Conservation (phyloP, 1,284 basidiomycete genomes). For the Cerioporus squamosus region DNA sequence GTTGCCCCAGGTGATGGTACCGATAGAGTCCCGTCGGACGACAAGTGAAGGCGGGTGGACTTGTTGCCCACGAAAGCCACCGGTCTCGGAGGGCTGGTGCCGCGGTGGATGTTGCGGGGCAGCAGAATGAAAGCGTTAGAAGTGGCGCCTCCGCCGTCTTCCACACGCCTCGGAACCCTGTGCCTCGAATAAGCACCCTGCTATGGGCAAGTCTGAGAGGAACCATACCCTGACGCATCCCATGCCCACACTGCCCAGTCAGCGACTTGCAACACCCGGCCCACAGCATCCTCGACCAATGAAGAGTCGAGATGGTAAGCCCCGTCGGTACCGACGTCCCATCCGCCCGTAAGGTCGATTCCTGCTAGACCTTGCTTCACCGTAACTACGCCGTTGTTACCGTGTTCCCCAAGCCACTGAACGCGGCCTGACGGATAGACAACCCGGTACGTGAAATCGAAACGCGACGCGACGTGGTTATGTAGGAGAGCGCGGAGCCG, state of each 20-base stretch:
- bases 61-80: slow-evolving; percentile 14
- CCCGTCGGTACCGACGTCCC: slow-evolving; percentile 21
- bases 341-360: slow-evolving; percentile 22
- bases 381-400: slow-evolving; percentile 29
- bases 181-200: too few species aligned
- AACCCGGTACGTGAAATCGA: slow-evolving; percentile 37
- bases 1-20: slow-evolving; percentile 6
- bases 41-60: slow-evolving; percentile 17
- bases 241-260: slow-evolving; percentile 32
- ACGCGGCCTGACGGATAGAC: slow-evolving; percentile 33
- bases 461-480: slow-evolving; percentile 20
- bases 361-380: slow-evolving; percentile 28
- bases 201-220: too few species aligned
- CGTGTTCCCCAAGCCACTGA: slow-evolving; percentile 34
- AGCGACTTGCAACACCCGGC: slow-evolving; percentile 18
- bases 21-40: slow-evolving; percentile 15
- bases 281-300: slow-evolving; percentile 16
- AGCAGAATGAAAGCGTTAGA: too few species aligned
- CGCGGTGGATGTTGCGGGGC: too few species aligned
- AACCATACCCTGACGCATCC: slow-evolving; percentile 5
- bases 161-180: too few species aligned
- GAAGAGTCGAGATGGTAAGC: slow-evolving; percentile 10
- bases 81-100: slow-evolving; percentile 5
- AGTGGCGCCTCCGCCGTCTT: too few species aligned
- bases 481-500: slow-evolving; percentile 16